phyloP scores from a whole-genome alignment of 345 rosid species.

The Syzygium aromaticum region DNA sequence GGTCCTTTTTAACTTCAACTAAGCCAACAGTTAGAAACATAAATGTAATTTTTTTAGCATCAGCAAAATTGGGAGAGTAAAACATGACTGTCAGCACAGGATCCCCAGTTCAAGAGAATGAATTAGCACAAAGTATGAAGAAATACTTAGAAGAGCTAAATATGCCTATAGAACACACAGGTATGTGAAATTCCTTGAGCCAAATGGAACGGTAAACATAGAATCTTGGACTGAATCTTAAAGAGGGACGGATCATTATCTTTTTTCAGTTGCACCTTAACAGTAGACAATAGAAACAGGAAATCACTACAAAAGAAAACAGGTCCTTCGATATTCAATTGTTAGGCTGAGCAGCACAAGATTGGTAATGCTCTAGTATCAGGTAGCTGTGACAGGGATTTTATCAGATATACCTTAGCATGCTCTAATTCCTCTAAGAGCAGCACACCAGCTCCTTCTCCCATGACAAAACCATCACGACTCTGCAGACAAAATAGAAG shows the following conservation, averaged over 20 bases:
- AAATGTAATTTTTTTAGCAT: neutral
- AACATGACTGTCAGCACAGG: neutral
- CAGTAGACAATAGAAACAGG: neutral
- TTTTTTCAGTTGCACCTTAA: neutral
- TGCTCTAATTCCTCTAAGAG: constrained; percentile 94
- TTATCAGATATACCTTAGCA: constrained; percentile 58
- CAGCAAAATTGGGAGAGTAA: neutral
- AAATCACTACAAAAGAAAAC: neutral
- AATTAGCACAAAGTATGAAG: neutral
- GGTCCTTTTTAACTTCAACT: neutral
- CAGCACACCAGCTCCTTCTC: constrained; percentile 97
- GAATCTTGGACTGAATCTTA: neutral
- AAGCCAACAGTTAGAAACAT: neutral
- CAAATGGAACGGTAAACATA: neutral
- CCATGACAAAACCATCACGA: constrained; percentile 99
- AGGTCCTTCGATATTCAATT: neutral
- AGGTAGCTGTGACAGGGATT: neutral
- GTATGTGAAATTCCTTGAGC: neutral
- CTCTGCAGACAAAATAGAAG: constrained; percentile 25
- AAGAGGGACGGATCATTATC: neutral
- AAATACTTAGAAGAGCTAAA: neutral
- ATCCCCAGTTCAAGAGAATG: neutral
- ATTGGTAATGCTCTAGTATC: neutral
- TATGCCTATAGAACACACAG: neutral
- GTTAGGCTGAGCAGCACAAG: neutral